A percentile compares a stretch with the other conserved stretches of the same genome.
Conservation (phyloP, 345 rosid genomes). For the Abelmoschus esculentus region DNA sequence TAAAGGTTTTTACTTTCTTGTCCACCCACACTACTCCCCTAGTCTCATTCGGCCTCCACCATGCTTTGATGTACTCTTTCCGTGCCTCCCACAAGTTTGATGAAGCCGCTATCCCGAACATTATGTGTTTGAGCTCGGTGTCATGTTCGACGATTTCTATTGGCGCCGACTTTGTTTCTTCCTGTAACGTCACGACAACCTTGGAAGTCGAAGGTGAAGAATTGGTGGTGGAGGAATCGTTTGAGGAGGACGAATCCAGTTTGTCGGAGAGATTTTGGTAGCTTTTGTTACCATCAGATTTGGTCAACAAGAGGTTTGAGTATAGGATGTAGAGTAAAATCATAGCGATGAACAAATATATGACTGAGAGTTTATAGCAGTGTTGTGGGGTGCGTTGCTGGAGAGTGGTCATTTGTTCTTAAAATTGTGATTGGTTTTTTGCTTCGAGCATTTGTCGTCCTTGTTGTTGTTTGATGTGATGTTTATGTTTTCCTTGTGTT, state of each 20-base stretch:
- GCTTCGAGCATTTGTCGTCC: neutral
- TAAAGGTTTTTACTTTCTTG: conserved; percentile 26
- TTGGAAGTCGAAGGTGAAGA: neutral
- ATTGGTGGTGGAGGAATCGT: conserved; percentile 3
- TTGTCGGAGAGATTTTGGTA: conserved; percentile 15
- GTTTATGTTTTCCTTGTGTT: neutral
- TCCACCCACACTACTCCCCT: conserved; percentile 80
- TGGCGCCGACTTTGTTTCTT: neutral
- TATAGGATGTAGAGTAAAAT: conserved; percentile 41
- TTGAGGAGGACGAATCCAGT: neutral
- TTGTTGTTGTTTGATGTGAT: neutral
- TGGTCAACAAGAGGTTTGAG: conserved; percentile 33
- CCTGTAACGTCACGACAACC: neutral
- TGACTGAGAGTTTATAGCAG: conserved; percentile 25
- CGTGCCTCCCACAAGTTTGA: conserved; percentile 58
- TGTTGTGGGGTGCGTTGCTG: conserved; percentile 24
- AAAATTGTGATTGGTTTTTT: neutral
- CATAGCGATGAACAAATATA: conserved; percentile 40
- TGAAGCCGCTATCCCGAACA: conserved; percentile 68
- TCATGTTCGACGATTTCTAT: conserved; percentile 1
- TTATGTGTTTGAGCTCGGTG: conserved; percentile 55
- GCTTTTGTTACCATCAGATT: conserved; percentile 15
- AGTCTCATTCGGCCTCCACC: conserved; percentile 26
- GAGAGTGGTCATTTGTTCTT: conserved; percentile 3
- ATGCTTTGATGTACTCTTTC: conserved; percentile 67